Percentiles rank a stretch among this genome's conserved stretches.
Evolutionary conservation across 495 filamentous ascomycete species (phyloP).

Genomic region (Hapsidospora chrysogenum): DNA sequence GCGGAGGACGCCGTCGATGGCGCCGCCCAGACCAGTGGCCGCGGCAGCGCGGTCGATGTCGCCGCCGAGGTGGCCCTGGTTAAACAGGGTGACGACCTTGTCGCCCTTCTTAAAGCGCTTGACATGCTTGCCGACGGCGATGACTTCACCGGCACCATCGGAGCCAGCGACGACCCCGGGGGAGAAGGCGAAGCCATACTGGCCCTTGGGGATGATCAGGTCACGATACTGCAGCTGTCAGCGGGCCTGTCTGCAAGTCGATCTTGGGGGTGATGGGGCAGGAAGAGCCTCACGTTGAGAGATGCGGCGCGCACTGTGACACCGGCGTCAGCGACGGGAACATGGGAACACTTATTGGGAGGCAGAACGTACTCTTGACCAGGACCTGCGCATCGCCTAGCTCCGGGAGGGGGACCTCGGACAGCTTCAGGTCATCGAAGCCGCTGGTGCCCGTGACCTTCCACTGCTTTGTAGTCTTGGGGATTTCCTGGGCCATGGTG

Average conservation of each 20-base stretch:
- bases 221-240: conserved; percentile 37
- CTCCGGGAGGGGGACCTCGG: conserved; percentile 9
- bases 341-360: too few relatives aligned
- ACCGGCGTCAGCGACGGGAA: too few relatives aligned
- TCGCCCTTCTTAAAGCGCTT: conserved; percentile 39
- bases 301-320: background rate
- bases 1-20: conserved; percentile 8
- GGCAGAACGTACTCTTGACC: conserved; percentile 7
- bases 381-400: conserved; percentile 12
- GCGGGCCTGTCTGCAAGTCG: background rate
- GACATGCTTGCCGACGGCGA: conserved; percentile 40
- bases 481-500: too few relatives aligned
- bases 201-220: conserved; percentile 33
- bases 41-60: conserved; percentile 1
- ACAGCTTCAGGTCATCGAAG: conserved; percentile 6
- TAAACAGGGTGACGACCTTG: conserved; percentile 10
- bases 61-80: conserved; percentile 7
- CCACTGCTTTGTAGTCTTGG: conserved; percentile 11
- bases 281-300: background rate
- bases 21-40: conserved; percentile 7
- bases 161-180: conserved; percentile 41
- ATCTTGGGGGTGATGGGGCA: background rate
- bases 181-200: conserved; percentile 18
- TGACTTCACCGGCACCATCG: conserved; percentile 47
- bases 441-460: conserved; percentile 6